Evolutionary conservation across 352 stramenopile species (phyloP).

Genomic region (Phytophthora citricola): DNA sequence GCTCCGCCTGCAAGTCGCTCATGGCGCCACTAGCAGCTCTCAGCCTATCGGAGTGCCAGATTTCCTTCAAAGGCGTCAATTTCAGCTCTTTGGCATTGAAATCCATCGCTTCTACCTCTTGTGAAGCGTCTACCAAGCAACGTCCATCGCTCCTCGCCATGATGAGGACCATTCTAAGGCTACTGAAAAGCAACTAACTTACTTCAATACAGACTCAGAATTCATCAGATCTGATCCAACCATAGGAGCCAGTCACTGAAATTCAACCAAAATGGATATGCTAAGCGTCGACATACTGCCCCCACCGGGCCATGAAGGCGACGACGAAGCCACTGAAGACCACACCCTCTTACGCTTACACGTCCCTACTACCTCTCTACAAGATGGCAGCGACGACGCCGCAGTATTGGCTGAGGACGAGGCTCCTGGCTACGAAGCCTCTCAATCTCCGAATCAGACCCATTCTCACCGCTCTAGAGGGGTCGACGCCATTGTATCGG

Average conservation of each 20-base stretch:
- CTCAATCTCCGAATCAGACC: slow-evolving; percentile 10
- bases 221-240: slow-evolving; percentile 8
- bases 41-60: slow-evolving; percentile 14
- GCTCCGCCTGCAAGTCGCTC: slow-evolving; percentile 18
- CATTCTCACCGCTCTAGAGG: slow-evolving; percentile 10
- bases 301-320: slow-evolving; percentile 26
- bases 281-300: slow-evolving; percentile 32
- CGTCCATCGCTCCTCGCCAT: slow-evolving; percentile 1
- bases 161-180: slow-evolving; percentile 33
- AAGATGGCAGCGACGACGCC: slow-evolving; percentile 30
- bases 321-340: slow-evolving; percentile 22
- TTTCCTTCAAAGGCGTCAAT: slow-evolving; percentile 17
- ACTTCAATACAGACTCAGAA: slow-evolving; percentile 17
- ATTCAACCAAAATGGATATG: slow-evolving; percentile 25
- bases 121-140: not conserved
- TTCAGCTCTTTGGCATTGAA: slow-evolving; percentile 18
- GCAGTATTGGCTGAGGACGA: slow-evolving; percentile 24
- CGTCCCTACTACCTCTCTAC: slow-evolving; percentile 16
- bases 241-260: not conserved
- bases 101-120: slow-evolving; percentile 1
- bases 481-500: slow-evolving; percentile 53
- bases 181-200: slow-evolving; percentile 16
- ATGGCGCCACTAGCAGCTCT: slow-evolving; percentile 10
- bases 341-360: slow-evolving; percentile 29
- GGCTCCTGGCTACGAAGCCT: slow-evolving; percentile 23